Evolutionary conservation across 805 yeast species (phyloP).

Genomic region (Priceomyces haplophilus): DNA sequence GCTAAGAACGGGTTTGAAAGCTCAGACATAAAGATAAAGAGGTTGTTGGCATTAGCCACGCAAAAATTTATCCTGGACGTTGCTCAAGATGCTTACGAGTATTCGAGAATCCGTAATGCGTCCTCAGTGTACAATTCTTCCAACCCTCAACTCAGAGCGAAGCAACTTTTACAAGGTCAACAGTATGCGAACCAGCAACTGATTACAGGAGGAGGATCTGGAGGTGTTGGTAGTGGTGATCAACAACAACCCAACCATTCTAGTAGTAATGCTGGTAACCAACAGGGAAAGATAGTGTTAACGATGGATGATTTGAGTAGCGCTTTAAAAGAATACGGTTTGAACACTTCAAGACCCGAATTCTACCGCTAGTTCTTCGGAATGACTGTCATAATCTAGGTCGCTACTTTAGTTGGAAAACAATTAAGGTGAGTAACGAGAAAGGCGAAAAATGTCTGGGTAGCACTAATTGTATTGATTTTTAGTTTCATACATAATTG

Average conservation of each 20-base stretch:
- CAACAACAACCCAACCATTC: conserved; percentile 32
- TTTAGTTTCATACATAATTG: background rate
- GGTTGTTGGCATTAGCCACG: conserved; percentile 89
- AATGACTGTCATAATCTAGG: background rate
- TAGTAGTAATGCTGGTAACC: conserved; percentile 45
- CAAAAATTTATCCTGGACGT: conserved; percentile 93
- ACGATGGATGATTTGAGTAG: conserved; percentile 92
- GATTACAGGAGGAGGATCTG: conserved; percentile 27
- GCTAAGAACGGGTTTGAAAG: conserved; percentile 83
- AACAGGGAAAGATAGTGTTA: conserved; percentile 74
- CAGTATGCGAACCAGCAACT: conserved; percentile 44
- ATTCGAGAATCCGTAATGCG: conserved; percentile 85
- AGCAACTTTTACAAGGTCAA: conserved; percentile 70
- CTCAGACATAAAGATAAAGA: conserved; percentile 66
- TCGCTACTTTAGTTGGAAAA: background rate
- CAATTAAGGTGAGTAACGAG: too few species aligned
- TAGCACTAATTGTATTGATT: background rate
- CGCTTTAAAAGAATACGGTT: conserved; percentile 89
- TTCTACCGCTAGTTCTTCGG: conserved; percentile 53
- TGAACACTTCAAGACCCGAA: conserved; percentile 88
- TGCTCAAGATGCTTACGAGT: conserved; percentile 95
- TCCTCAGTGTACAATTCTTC: conserved; percentile 81
- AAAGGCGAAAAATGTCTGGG: too few species aligned
- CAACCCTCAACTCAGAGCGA: conserved; percentile 82
- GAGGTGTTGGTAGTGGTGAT: conserved; percentile 39